Percentiles rank a stretch among this genome's conserved stretches.
phyloP scores from a whole-genome alignment of 805 yeast species.

The Lipomyces spencermartinsiae region DNA sequence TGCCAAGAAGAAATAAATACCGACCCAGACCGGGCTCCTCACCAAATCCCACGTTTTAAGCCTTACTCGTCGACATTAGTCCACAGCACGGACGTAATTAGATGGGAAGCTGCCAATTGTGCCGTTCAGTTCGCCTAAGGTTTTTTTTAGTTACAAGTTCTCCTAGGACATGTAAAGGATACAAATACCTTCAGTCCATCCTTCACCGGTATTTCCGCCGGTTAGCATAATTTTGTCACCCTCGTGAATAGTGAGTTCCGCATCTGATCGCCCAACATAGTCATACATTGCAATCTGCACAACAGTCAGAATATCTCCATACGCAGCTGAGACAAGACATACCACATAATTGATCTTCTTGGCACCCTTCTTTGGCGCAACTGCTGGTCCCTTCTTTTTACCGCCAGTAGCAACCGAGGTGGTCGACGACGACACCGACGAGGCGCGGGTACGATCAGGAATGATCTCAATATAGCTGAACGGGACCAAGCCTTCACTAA shows the following conservation, averaged over 20 bases:
- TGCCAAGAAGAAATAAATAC: background rate
- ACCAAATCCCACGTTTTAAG: too few species aligned
- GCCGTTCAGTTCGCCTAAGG: slow-evolving; percentile 39
- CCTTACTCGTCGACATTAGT: background rate
- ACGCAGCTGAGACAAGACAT: background rate
- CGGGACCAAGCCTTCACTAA: slow-evolving; percentile 80
- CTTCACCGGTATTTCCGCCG: slow-evolving; percentile 72
- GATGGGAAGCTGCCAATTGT: slow-evolving; percentile 42
- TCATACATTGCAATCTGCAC: slow-evolving; percentile 68
- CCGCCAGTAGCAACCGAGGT: slow-evolving; percentile 31
- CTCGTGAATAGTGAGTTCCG: slow-evolving; percentile 71
- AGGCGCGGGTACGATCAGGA: slow-evolving; percentile 31
- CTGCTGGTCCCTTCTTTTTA: slow-evolving; percentile 73
- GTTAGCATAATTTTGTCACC: slow-evolving; percentile 78
- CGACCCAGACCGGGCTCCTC: too few species aligned
- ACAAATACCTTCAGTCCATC: slow-evolving; percentile 88
- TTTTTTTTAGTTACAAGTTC: background rate
- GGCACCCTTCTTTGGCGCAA: slow-evolving; percentile 78
- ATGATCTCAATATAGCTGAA: slow-evolving; percentile 67
- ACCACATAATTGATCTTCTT: slow-evolving; percentile 63
- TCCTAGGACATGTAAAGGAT: background rate
- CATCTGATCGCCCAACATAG: slow-evolving; percentile 77
- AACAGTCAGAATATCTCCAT: slow-evolving; percentile 11
- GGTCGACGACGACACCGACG: slow-evolving; percentile 37
- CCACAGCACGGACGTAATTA: slow-evolving; percentile 36